A percentile compares a stretch with the other conserved stretches of the same genome.
Evolutionary conservation across 2,329 filamentous ascomycete genomes (phyloP).

Genomic region (Scedosporium minutisporum): DNA sequence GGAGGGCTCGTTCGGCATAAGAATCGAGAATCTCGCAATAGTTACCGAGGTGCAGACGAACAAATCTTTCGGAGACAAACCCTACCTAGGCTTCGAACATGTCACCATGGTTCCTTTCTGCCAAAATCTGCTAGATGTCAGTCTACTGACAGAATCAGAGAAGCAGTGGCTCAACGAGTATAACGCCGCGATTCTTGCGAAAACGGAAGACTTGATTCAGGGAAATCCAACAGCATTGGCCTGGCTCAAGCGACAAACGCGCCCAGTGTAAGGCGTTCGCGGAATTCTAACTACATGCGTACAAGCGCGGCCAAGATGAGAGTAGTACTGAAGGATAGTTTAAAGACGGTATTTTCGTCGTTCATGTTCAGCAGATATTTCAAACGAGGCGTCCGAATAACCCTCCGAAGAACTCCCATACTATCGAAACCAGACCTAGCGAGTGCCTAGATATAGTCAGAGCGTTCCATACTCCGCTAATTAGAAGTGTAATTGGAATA

Average conservation of each 20-base stretch:
- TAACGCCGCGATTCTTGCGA: slow-evolving; percentile 69
- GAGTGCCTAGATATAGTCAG: background rate
- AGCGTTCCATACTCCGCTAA: too few species aligned
- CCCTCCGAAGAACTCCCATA: slow-evolving; percentile 17
- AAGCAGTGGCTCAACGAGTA: slow-evolving; percentile 82
- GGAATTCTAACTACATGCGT: slow-evolving; percentile 28
- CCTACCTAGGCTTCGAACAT: slow-evolving; percentile 90
- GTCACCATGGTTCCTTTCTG: slow-evolving; percentile 97
- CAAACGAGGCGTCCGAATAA: background rate
- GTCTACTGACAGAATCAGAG: slow-evolving; percentile 62
- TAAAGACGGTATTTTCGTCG: slow-evolving; percentile 47
- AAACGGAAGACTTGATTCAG: slow-evolving; percentile 69
- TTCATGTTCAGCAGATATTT: background rate
- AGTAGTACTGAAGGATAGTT: slow-evolving; percentile 60
- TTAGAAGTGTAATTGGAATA: too few species aligned
- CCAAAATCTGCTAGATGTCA: slow-evolving; percentile 71
- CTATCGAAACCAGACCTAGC: background rate
- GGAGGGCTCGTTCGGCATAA: slow-evolving; percentile 86
- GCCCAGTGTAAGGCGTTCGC: slow-evolving; percentile 34
- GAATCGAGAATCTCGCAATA: slow-evolving; percentile 93
- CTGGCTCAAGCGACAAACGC: slow-evolving; percentile 86
- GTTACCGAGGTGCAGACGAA: slow-evolving; percentile 81
- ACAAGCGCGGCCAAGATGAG: slow-evolving; percentile 54
- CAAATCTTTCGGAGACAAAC: slow-evolving; percentile 84
- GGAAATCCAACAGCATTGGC: slow-evolving; percentile 59